phyloP scores from a whole-genome alignment of 2,329 filamentous ascomycete genomes.

The Raffaelea albimanens region DNA sequence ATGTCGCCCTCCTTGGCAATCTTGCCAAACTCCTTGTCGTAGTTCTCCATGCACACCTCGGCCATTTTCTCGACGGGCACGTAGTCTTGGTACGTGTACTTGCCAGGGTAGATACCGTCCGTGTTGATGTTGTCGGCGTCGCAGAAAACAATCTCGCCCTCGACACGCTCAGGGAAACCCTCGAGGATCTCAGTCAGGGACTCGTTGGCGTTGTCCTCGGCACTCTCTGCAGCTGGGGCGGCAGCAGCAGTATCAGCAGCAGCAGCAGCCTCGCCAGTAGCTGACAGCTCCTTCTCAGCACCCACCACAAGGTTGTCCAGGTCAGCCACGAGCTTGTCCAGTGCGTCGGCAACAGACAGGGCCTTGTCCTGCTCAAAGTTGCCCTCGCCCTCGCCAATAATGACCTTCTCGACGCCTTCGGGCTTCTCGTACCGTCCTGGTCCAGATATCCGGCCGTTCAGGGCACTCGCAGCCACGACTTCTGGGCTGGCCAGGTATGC shows the following conservation, averaged over 20 bases:
- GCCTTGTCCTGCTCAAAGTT: slow-evolving; percentile 10
- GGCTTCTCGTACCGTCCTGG: slow-evolving; percentile 64
- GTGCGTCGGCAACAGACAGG: slow-evolving; percentile 49
- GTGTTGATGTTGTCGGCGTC: slow-evolving; percentile 81
- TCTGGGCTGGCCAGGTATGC: slow-evolving; percentile 86
- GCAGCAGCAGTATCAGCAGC: slow-evolving; percentile 18
- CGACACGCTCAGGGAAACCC: slow-evolving; percentile 75
- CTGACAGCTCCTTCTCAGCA: slow-evolving; percentile 33
- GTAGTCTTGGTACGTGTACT: slow-evolving; percentile 78
- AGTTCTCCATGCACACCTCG: slow-evolving; percentile 87
- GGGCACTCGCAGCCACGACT: slow-evolving; percentile 81
- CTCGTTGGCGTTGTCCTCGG: slow-evolving; percentile 18
- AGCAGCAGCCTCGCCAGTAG: slow-evolving; percentile 18
- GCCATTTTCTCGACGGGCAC: slow-evolving; percentile 73
- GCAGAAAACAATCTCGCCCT: slow-evolving; percentile 80
- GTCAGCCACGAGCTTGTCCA: slow-evolving; percentile 62
- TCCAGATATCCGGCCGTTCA: slow-evolving; percentile 62
- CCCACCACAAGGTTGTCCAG: slow-evolving; percentile 51
- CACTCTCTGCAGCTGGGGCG: slow-evolving; percentile 14
- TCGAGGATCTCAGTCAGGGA: slow-evolving; percentile 62
- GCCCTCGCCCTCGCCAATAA: slow-evolving; percentile 20
- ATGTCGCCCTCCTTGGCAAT: slow-evolving; percentile 65
- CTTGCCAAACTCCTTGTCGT: slow-evolving; percentile 61
- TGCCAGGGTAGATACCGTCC: slow-evolving; percentile 80
- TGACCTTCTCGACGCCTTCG: slow-evolving; percentile 25